phyloP scores from a whole-genome alignment of 495 filamentous ascomycete species.

The Trichoderma erinaceum region DNA sequence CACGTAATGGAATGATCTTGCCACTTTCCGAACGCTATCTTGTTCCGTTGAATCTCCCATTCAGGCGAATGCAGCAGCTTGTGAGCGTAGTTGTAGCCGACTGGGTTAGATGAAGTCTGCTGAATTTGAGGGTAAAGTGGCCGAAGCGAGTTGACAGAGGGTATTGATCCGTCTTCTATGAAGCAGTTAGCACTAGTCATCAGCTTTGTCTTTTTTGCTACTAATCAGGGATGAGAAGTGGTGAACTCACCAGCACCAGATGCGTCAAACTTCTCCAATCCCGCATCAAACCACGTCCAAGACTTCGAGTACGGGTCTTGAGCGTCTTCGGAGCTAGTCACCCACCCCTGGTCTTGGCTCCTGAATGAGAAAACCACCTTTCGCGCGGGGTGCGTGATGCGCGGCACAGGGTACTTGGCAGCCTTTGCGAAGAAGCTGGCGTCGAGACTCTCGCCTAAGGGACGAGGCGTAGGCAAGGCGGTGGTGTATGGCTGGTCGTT shows the following conservation, averaged over 20 bases:
- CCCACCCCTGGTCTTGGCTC: conserved; percentile 64
- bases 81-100: conserved; percentile 27
- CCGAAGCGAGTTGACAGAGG: conserved; percentile 22
- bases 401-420: conserved; percentile 25
- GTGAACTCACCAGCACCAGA: conserved; percentile 21
- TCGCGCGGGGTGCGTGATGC: conserved; percentile 40
- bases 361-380: conserved; percentile 60
- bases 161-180: background rate
- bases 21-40: conserved; percentile 26
- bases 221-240: too few relatives aligned
- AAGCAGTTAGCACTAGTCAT: background rate
- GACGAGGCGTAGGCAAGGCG: conserved; percentile 18
- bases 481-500: conserved; percentile 18
- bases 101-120: background rate
- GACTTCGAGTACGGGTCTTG: conserved; percentile 49
- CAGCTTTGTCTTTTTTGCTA: background rate
- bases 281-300: conserved; percentile 68
- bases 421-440: conserved; percentile 28
- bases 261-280: conserved; percentile 41
- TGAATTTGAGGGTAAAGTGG: conserved; percentile 23
- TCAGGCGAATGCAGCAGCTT: conserved; percentile 34
- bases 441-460: conserved; percentile 27
- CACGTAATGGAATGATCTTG: conserved; percentile 49
- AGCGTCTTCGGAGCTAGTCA: conserved; percentile 23
- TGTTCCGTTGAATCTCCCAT: conserved; percentile 50